Conservation (phyloP, 192 early-diverging fungal species). For the Phlyctochytrium bullatum region DNA sequence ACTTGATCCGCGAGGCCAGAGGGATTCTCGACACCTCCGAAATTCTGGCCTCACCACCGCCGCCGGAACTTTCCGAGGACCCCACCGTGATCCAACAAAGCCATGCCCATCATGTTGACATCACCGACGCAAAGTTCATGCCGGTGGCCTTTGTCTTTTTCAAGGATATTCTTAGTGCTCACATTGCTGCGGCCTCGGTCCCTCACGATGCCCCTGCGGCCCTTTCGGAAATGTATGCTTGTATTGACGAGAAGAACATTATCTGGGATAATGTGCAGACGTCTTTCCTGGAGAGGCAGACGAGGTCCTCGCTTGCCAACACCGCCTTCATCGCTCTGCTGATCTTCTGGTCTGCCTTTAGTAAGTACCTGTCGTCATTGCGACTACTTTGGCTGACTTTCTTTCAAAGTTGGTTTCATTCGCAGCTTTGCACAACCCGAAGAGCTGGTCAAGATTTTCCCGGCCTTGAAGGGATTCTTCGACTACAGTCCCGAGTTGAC, state of each 20-base stretch:
- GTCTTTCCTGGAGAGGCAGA: constrained; percentile 44
- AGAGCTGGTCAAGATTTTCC: constrained; percentile 47
- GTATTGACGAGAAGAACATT: constrained; percentile 71
- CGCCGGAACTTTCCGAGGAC: constrained; percentile 41
- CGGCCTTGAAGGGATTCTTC: constrained; percentile 45
- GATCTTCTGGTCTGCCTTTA: constrained; percentile 71
- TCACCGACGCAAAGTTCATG: background rate
- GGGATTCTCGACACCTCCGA: background rate
- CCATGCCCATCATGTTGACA: background rate
- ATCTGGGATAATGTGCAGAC: constrained; percentile 79
- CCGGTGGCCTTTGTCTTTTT: constrained; percentile 84
- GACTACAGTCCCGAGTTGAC: constrained; percentile 40
- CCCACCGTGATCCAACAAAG: constrained; percentile 40
- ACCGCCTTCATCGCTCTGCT: constrained; percentile 53
- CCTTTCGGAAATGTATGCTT: constrained; percentile 63
- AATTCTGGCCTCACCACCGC: background rate
- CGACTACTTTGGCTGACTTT: background rate
- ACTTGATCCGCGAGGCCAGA: background rate
- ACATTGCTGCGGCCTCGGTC: constrained; percentile 71
- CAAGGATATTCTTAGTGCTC: constrained; percentile 67
- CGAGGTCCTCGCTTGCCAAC: constrained; percentile 56
- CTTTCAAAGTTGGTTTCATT: constrained; percentile 49
- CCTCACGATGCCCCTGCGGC: constrained; percentile 58
- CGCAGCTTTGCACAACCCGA: constrained; percentile 52
- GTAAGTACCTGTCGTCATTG: constrained; percentile 26